Evolutionary conservation across 169 alveolate species (phyloP), one percentile per base, ranked within the genome.

Genomic region (Babesia ovis): DNA sequence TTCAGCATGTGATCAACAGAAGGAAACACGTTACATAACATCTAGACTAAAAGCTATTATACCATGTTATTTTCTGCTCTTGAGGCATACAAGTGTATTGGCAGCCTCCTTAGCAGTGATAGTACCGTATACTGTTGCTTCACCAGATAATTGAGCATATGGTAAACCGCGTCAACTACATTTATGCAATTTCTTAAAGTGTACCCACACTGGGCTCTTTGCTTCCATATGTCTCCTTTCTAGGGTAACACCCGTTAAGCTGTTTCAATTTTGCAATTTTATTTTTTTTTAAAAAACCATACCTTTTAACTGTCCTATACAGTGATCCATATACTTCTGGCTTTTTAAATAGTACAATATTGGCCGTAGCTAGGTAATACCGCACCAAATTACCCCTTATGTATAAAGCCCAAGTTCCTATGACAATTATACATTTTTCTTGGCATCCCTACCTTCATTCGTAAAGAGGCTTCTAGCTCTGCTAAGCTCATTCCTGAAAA

Each of bases 191-290:
- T 27, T 16, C 39, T 61, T 61, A 37, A 61, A 64, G 45, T 64
- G 74, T 12, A 20, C 18, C 74, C 74, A 64, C 31, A 64, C 51
- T 2, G 74, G 74, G 51, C 45, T 43, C 31, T 64, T 48, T 4
- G 64, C 61, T 45, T 64, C 62, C 74, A 64, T 64, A 22, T 48
- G 14, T 32, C 45, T 29, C 53, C 59, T 9, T 37, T 64, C 50
- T 12, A 64, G 62, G 23, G 59, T 31, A 4, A 64, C 62, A 12
- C 61, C 61, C 34, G 74, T 64, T 29, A 37, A 25, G 14, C 74
- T 64, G 61, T 14, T 9, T 39, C 46, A 14, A 39, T 39, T 9
- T 39, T 9, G 8, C 46, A 48, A 35, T 0, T 20, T 8, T 1
- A 29, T 48, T 39, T 1, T 23, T 32, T 23, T 18, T 43, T 50